Percentiles rank a stretch among this genome's conserved stretches.
Evolutionary conservation across 371 early-diverging fungal genomes (phyloP).

Genomic region (Circinella umbellata): DNA sequence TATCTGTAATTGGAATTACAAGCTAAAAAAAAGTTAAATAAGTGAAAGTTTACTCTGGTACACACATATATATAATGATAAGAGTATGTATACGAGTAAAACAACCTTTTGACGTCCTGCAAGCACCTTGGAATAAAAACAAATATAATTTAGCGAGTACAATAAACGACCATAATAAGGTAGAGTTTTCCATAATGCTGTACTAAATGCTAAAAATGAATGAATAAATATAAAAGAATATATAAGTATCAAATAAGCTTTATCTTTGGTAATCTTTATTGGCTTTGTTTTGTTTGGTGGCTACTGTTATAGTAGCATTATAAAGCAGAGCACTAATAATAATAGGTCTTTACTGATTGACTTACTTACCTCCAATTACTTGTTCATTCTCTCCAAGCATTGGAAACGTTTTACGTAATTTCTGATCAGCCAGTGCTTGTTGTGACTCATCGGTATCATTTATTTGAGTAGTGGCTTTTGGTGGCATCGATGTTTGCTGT

Average conservation of each 20-base stretch:
- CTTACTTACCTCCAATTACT: constrained; percentile 49
- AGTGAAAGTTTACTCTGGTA: not conserved
- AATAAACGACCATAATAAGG: constrained; percentile 68
- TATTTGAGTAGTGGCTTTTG: constrained; percentile 8
- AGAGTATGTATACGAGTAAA: not conserved
- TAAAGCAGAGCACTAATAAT: too few species aligned
- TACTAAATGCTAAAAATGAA: constrained; percentile 30
- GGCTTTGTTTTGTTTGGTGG: too few species aligned
- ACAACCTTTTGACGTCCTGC: constrained; percentile 59
- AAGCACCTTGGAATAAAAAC: constrained; percentile 65
- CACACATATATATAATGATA: too few species aligned
- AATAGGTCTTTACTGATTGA: too few species aligned
- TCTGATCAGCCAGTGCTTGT: constrained; percentile 30
- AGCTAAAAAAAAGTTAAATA: constrained; percentile 14
- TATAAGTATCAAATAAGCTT: too few species aligned
- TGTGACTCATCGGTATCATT: constrained; percentile 19
- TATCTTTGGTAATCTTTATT: too few species aligned
- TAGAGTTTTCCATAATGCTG: constrained; percentile 46
- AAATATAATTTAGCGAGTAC: constrained; percentile 64
- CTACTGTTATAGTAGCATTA: too few species aligned
- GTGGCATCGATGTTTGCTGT: constrained; percentile 3
- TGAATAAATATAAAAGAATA: not conserved
- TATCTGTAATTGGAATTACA: constrained; percentile 46
- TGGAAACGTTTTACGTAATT: constrained; percentile 55
- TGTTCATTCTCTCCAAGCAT: constrained; percentile 58